Evolutionary conservation across 768 basidiomycete species (phyloP), one percentile per base, ranked within the genome.

Genomic region (Trametes cubensis): DNA sequence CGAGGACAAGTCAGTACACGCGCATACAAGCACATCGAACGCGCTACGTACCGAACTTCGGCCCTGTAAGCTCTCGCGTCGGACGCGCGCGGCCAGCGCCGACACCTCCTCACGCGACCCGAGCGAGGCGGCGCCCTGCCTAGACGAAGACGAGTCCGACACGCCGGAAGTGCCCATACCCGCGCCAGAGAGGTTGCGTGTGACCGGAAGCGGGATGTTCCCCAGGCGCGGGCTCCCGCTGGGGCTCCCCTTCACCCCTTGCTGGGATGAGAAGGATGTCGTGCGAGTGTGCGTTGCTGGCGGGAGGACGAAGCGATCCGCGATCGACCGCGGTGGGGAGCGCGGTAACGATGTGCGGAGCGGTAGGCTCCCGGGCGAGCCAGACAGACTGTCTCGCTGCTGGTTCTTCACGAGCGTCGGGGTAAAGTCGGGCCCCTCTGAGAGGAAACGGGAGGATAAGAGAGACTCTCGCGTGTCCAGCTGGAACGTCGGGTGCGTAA

Each of bases 391-490:
- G 58, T 86, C 83, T 4, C 85, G 80, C 58, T 83, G 83, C 60
- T 83, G 81, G 68, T 87, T 83, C 80, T 84, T 86, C 34, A 80
- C 78, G 13, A 92, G 77, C 0, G 91, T 92, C 0, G 90, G 91
- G 0, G 87, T 83, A 69, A 92, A 92, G 30, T 82, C 83, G 2
- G 78, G 78, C 18, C 82, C 86, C 66, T 85, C 83, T 66, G 86
- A 87, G 25, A 89, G 78, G 69, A 94, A 90, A 15, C 85, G 79
- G 4, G 86, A 88, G 3, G 89, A 91, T 5, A 93, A 77, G 1
- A 92, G 75, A 1, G 88, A 87, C 73, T 94, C 92, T 34, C 87
- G 79, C 65, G 90, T 88, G 72, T 92, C 89, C 30, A 92, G 76
- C 63, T 85, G 81, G 77, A 93, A 93, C 67, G 82, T 77, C 4